Percentiles rank a stretch among this genome's conserved stretches.
Conservation (phyloP, 345 rosid species). For the Rhodamnia argentea region DNA sequence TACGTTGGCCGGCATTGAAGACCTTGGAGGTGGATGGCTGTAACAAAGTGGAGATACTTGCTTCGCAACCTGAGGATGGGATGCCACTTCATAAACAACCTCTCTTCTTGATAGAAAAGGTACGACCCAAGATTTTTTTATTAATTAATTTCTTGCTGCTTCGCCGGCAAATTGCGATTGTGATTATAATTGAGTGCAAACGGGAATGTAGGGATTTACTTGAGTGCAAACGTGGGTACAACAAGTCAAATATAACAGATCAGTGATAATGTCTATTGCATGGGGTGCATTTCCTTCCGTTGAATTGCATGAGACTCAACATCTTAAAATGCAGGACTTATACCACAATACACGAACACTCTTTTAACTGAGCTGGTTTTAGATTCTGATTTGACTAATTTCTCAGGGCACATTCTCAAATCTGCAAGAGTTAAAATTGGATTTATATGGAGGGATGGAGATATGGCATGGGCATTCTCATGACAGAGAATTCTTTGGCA, state of each 20-base stretch:
- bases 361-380: neutral
- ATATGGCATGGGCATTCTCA: neutral
- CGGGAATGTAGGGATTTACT: neutral
- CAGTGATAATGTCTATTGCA: neutral
- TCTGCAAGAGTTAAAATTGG: neutral
- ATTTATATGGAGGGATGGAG: neutral
- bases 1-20: neutral
- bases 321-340: neutral
- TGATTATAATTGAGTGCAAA: neutral
- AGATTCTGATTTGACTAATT: neutral
- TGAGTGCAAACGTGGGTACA: neutral
- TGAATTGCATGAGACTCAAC: neutral
- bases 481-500: neutral
- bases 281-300: neutral
- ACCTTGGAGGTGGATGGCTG: accelerated
- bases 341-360: neutral
- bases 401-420: neutral
- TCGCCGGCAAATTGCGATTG: too few species aligned
- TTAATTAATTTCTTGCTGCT: too few species aligned
- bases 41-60: neutral
- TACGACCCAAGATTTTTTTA: neutral
- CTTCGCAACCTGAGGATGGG: accelerated
- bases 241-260: too few species aligned
- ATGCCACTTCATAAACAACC: neutral
- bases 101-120: neutral